Evolutionary conservation across 345 rosid genomes (phyloP).

Genomic region (Sisymbrium altissimum): DNA sequence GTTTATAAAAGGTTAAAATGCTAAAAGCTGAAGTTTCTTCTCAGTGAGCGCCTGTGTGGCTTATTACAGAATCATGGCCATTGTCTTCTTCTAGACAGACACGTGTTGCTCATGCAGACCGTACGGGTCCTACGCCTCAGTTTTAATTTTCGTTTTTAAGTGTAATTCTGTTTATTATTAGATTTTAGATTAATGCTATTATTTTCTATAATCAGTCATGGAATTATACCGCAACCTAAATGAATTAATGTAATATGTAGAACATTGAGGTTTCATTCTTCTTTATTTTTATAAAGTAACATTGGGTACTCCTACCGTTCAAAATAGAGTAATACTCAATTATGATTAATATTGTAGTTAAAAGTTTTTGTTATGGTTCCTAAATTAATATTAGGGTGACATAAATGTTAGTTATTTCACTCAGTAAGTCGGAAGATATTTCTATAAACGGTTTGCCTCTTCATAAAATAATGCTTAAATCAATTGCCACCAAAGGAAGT

Average conservation of each 20-base stretch:
- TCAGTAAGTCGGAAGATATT: neutral
- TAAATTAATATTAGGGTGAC: neutral
- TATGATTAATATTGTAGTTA: neutral
- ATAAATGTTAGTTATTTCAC: neutral
- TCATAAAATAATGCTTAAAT: neutral
- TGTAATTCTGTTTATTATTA: neutral
- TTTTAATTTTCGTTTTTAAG: neutral
- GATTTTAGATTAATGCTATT: neutral
- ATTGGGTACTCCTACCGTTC: neutral
- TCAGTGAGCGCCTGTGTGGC: slow-evolving; percentile 26
- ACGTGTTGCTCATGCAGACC: slow-evolving; percentile 28
- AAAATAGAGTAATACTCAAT: neutral
- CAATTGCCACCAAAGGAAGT: slow-evolving; percentile 26
- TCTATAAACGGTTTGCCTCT: neutral
- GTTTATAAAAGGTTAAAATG: slow-evolving; percentile 40
- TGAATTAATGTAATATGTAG: too few species aligned
- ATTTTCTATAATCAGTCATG: neutral
- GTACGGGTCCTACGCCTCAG: neutral
- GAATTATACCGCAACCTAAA: neutral
- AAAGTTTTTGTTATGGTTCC: neutral
- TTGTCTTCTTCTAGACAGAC: slow-evolving; percentile 28
- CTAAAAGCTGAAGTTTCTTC: slow-evolving; percentile 54
- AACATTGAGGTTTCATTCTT: too few species aligned
- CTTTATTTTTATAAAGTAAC: neutral
- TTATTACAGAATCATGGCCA: slow-evolving; percentile 34